phyloP scores from a whole-genome alignment of 306 rosid species.

The Sindora glabra region DNA sequence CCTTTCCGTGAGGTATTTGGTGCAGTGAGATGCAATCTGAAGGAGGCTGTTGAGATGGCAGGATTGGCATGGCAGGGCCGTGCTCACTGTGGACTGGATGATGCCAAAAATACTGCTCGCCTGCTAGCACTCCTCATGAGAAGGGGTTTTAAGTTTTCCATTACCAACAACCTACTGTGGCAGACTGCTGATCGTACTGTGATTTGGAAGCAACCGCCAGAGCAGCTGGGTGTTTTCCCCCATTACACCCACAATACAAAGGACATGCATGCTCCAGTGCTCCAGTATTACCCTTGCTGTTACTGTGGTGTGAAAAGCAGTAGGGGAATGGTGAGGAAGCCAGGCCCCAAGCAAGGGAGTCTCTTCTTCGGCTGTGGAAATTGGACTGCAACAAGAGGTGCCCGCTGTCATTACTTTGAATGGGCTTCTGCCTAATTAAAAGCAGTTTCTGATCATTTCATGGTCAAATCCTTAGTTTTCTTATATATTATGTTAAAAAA shows the following conservation, averaged over 20 bases:
- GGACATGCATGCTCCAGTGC: conserved; percentile 32
- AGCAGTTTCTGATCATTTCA: neutral
- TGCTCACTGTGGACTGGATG: conserved; percentile 90
- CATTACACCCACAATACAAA: conserved; percentile 45
- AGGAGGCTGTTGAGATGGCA: conserved; percentile 87
- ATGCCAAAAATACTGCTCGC: conserved; percentile 87
- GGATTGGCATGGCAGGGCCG: conserved; percentile 93
- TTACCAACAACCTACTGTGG: conserved; percentile 67
- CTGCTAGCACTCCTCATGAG: conserved; percentile 68
- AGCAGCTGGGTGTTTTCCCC: conserved; percentile 27
- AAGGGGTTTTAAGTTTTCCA: conserved; percentile 63
- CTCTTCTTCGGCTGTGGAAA: conserved; percentile 85
- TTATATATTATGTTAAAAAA: too few species aligned
- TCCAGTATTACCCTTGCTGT: conserved; percentile 56
- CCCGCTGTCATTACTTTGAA: conserved; percentile 81
- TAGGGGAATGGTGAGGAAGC: conserved; percentile 59
- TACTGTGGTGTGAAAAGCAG: conserved; percentile 82
- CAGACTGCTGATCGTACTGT: conserved; percentile 45
- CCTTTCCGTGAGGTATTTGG: conserved; percentile 84
- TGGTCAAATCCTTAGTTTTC: too few species aligned
- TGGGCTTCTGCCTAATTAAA: conserved; percentile 61
- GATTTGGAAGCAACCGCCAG: conserved; percentile 57
- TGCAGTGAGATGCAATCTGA: conserved; percentile 68
- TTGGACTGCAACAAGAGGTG: conserved; percentile 73
- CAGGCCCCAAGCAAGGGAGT: conserved; percentile 82